Base-by-base conservation (phyloP, 2,329 filamentous ascomycete species). In the Aspergillus sp. region DNA sequence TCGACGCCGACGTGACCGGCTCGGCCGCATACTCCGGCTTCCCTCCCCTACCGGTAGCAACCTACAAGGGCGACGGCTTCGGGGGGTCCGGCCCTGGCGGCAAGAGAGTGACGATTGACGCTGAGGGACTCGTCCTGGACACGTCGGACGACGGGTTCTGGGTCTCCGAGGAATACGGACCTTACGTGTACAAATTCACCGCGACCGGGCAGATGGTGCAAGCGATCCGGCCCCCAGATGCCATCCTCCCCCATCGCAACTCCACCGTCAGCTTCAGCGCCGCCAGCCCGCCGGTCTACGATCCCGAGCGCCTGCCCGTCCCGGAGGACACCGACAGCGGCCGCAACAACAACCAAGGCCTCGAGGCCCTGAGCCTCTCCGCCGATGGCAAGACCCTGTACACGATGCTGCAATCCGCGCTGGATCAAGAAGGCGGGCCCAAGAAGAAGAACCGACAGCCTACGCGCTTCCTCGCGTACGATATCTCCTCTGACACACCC, bases 271-370 rank as follows among this genome's bases (percentile, higher is more conserved):
- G 84, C 65, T 91, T 90, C 79, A 85, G 82, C 54, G 84, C 88
- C 11, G 81, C 87, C 65, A 87, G 83, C 12, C 84, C 88, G 0
- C 87, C 87, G 3, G 77, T 84, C 52, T 90, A 89, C 68, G 72
- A 85, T 55, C 78, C 79, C 0, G 71, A 79, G 14, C 69, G 80
- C 16, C 69, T 75, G 10, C 80, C 85, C 2, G 74, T 72, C 2
- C 88, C 88, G 0, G 79, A 76, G 14, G 79, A 88, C 63, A 85
- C 87, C 0, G 78, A 81, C 1, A 82, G 82, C 0, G 89, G 89
- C 12, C 83, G 89, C 20, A 79, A 82, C 56, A 91, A 92, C 72
- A 92, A 92, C 72, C 88, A 90, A 70, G 89, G 89, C n/a, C 85
- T 91, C 52, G 89, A 92, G 73, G 88, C 86, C 0, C 74, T 92